Percentiles rank a stretch among this genome's conserved stretches.
Evolutionary conservation across 345 rosid genomes (phyloP).

Genomic region (Citrus maxima): DNA sequence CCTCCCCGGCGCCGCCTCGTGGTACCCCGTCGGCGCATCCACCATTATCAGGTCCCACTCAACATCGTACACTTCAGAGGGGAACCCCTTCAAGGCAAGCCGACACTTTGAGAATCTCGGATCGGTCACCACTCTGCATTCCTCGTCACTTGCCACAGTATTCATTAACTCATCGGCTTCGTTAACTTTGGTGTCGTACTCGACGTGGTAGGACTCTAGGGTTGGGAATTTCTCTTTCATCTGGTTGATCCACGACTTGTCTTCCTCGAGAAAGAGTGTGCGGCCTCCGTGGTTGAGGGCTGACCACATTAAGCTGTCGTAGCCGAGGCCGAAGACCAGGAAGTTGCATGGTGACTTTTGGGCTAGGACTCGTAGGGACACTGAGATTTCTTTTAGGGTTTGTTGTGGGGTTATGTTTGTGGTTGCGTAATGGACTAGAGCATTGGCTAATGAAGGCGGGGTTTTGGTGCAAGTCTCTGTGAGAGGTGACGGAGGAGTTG

Average conservation of each 20-base stretch:
- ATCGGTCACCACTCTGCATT: conserved; percentile 48
- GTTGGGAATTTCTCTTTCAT: conserved; percentile 43
- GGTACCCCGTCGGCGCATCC: conserved; percentile 90
- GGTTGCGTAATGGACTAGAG: conserved; percentile 71
- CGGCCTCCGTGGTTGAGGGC: conserved; percentile 81
- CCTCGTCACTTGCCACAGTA: conserved; percentile 27
- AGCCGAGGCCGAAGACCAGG: conserved; percentile 79
- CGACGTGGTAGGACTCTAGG: conserved; percentile 72
- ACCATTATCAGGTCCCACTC: conserved; percentile 97
- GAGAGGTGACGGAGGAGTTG: conserved; percentile 1
- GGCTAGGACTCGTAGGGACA: conserved; percentile 49
- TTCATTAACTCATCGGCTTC: conserved; percentile 55
- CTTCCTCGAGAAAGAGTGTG: conserved; percentile 82
- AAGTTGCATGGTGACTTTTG: conserved; percentile 78
- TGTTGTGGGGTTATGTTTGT: conserved; percentile 88
- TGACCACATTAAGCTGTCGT: conserved; percentile 94
- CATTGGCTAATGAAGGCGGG: conserved; percentile 62
- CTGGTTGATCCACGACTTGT: conserved; percentile 69
- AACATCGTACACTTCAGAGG: conserved; percentile 53
- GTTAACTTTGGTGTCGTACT: conserved; percentile 60
- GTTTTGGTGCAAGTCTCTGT: conserved; percentile 43
- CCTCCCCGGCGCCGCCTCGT: conserved; percentile 79
- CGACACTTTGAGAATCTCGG: conserved; percentile 59
- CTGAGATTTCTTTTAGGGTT: conserved; percentile 72
- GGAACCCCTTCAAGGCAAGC: conserved; percentile 65